Percentiles rank a stretch among this genome's conserved stretches.
Evolutionary conservation across 768 basidiomycete genomes (phyloP).

Genomic region (button mushroom (Agaricus bisporus)): DNA sequence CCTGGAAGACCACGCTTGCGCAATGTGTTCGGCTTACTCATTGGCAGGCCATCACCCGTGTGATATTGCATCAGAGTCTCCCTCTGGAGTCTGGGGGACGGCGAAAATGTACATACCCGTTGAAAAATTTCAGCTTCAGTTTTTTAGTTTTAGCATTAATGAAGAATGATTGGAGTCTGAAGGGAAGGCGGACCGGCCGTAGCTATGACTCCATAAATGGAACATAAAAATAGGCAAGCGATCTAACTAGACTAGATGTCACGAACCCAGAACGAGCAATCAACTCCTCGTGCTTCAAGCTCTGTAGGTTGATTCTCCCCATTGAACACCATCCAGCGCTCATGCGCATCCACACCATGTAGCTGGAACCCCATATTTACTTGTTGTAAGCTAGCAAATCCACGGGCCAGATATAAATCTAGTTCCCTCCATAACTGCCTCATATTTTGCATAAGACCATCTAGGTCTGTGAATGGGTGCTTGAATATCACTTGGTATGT

Average conservation of each 20-base stretch:
- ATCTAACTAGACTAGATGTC: conserved; percentile 1
- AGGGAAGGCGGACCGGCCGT: too few relatives aligned
- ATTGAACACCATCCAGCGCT: conserved; percentile 7
- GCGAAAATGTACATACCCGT: too few relatives aligned
- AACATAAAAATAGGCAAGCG: neutral
- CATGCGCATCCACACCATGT: conserved; percentile 5
- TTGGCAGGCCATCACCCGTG: conserved; percentile 2
- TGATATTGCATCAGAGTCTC: neutral
- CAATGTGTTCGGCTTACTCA: conserved; percentile 7
- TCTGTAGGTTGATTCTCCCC: conserved; percentile 2
- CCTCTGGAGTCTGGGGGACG: too few relatives aligned
- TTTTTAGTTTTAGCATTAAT: too few relatives aligned
- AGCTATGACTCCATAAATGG: neutral
- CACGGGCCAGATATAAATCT: neutral
- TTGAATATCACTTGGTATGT: conserved; percentile 2
- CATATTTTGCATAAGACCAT: neutral
- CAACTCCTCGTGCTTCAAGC: conserved; percentile 1
- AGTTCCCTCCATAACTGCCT: conserved; percentile 1
- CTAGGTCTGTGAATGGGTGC: neutral
- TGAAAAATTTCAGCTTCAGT: too few relatives aligned
- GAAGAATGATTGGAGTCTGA: too few relatives aligned
- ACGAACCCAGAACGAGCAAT: conserved; percentile 10
- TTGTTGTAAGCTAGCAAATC: neutral
- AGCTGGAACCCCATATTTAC: conserved; percentile 6
- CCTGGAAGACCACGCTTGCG: neutral